Conservation (phyloP, 768 basidiomycete genomes). For the Hemileccinum rubropunctum region DNA sequence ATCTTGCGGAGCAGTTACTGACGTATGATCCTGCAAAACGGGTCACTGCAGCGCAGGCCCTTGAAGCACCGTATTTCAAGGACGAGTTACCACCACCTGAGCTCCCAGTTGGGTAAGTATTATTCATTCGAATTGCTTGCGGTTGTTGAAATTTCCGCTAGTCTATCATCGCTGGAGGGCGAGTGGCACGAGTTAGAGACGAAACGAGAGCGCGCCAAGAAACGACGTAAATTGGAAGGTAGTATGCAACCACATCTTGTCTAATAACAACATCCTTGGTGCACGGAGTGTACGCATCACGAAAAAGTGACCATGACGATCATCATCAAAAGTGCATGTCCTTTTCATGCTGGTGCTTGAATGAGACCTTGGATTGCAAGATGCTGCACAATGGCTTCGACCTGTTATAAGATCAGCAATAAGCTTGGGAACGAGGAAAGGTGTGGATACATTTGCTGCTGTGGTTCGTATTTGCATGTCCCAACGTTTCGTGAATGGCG, state of each 20-base stretch:
- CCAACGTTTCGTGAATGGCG: conserved; percentile 93
- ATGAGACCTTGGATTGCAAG: conserved; percentile 72
- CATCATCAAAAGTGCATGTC: neutral
- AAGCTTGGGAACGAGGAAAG: neutral
- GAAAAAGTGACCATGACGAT: conserved; percentile 6
- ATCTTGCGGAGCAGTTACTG: conserved; percentile 81
- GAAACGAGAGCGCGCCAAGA: conserved; percentile 85
- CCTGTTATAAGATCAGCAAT: conserved; percentile 41
- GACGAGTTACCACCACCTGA: conserved; percentile 72
- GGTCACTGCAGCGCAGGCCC: conserved; percentile 74
- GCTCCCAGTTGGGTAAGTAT: conserved; percentile 73
- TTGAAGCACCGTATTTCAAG: conserved; percentile 81
- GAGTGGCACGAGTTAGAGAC: conserved; percentile 99
- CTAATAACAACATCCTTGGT: conserved; percentile 23
- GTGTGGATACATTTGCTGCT: conserved; percentile 65
- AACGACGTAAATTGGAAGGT: conserved; percentile 64
- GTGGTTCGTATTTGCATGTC: conserved; percentile 90
- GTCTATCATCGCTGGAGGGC: conserved; percentile 78
- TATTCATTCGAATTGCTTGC: neutral
- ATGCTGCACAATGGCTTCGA: conserved; percentile 84
- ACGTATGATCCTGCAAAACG: conserved; percentile 78
- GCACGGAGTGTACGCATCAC: conserved; percentile 16
- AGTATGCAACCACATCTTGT: conserved; percentile 37
- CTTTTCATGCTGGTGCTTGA: conserved; percentile 26
- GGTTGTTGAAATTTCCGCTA: conserved; percentile 29